phyloP scores from a whole-genome alignment of 768 basidiomycete species.

The Neoboletus brunneissimus region DNA sequence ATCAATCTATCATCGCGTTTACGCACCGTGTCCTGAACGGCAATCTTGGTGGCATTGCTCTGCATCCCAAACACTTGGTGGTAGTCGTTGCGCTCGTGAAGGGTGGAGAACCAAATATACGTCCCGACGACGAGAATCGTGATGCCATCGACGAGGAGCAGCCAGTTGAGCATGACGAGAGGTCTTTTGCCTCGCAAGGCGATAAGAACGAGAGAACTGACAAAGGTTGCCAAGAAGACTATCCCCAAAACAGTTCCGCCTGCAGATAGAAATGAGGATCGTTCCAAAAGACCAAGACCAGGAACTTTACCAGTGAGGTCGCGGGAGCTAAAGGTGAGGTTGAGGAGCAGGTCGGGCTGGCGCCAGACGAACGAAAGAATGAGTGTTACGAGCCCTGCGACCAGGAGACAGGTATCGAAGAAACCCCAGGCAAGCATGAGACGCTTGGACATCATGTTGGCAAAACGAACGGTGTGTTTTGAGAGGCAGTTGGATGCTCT shows the following conservation, averaged over 20 bases:
- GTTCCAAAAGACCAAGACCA: background rate
- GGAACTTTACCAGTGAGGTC: slow-evolving; percentile 57
- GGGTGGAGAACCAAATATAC: slow-evolving; percentile 79
- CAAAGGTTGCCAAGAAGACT: slow-evolving; percentile 61
- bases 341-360: slow-evolving; percentile 63
- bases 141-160: slow-evolving; percentile 61
- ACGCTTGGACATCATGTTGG: slow-evolving; percentile 65
- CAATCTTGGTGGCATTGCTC: slow-evolving; percentile 44
- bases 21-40: slow-evolving; percentile 72
- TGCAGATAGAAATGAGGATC: slow-evolving; percentile 28
- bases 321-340: slow-evolving; percentile 58
- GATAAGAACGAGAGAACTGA: slow-evolving; percentile 68
- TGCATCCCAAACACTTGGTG: slow-evolving; percentile 52
- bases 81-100: slow-evolving; percentile 69
- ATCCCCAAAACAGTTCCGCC: slow-evolving; percentile 73
- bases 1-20: background rate
- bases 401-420: slow-evolving; percentile 67
- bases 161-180: slow-evolving; percentile 75
- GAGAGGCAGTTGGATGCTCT: slow-evolving; percentile 36
- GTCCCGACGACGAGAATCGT: slow-evolving; percentile 64
- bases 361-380: slow-evolving; percentile 72
- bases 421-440: slow-evolving; percentile 71
- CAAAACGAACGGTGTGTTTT: slow-evolving; percentile 4
- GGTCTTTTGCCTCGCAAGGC: slow-evolving; percentile 65
- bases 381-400: slow-evolving; percentile 64